A percentile compares a stretch with the other conserved stretches of the same genome.
These are phyloP conservation scores for Leptodermis oblonga DNA, from an alignment of 257 asterid genomes.

Conservation along the genomic window DNA sequence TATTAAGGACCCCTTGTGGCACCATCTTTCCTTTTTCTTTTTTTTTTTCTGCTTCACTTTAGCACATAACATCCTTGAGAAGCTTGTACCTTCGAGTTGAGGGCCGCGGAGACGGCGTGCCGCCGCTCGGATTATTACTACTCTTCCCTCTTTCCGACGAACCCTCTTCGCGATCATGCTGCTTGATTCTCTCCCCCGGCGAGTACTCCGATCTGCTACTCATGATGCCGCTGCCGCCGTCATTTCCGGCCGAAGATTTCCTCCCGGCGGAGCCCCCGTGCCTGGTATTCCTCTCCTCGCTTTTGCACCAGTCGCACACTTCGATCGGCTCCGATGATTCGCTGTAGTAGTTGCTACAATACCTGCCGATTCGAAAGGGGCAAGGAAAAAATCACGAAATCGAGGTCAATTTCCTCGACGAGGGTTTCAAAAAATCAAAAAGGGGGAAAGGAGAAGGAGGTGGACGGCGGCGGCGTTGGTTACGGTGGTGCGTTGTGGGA, in stretches of 20 bases:
- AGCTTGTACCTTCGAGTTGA: constrained; percentile 91
- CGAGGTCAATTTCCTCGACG: not conserved
- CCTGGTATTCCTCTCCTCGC: constrained; percentile 44
- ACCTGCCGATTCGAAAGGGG: constrained; percentile 29
- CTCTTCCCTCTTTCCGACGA: constrained; percentile 54
- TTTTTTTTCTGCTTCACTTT: not conserved
- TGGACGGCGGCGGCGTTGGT: constrained; percentile 13
- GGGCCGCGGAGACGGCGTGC: constrained; percentile 60
- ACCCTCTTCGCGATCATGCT: constrained; percentile 43
- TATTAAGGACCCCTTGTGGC: not conserved
- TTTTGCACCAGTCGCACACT: constrained; percentile 88
- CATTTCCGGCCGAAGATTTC: constrained; percentile 24
- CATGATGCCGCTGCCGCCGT: constrained; percentile 12
- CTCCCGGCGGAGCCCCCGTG: constrained; percentile 13
- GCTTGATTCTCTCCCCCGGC: constrained; percentile 59
- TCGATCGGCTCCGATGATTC: constrained; percentile 52
- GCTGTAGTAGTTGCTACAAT: constrained; percentile 88
- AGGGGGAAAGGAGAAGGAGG: not conserved
- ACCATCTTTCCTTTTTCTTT: not conserved
- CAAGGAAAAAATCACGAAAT: not conserved
- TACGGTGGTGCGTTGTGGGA: constrained; percentile 3
- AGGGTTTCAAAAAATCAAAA: no score
- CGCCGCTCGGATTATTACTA: constrained; percentile 25
- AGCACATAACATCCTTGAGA: constrained; percentile 96
- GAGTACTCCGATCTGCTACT: constrained; percentile 46